Evolutionary conservation across 768 basidiomycete genomes (phyloP).

Genomic region (Hericium coralloides): DNA sequence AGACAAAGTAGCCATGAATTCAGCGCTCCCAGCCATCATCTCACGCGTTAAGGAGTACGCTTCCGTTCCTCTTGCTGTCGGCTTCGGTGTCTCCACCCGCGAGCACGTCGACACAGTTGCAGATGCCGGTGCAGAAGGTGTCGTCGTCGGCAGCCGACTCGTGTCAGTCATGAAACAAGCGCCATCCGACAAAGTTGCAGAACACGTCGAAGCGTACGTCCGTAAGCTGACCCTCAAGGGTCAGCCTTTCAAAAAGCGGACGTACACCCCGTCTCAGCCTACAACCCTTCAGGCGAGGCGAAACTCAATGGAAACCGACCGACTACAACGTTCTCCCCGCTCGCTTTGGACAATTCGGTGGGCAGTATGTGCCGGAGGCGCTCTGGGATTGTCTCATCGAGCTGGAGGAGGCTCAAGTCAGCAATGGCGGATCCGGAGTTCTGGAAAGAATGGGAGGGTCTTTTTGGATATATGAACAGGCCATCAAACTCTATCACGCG

Average conservation of each 20-base stretch:
- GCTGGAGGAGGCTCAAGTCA: slow-evolving; percentile 79
- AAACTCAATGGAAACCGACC: slow-evolving; percentile 22
- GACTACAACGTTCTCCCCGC: slow-evolving; percentile 51
- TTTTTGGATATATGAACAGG: slow-evolving; percentile 91
- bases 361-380: slow-evolving; percentile 95
- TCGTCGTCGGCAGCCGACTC: slow-evolving; percentile 87
- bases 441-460: slow-evolving; percentile 82
- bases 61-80: slow-evolving; percentile 82
- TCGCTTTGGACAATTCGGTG: slow-evolving; percentile 92
- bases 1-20: slow-evolving; percentile 59
- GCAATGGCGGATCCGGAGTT: slow-evolving; percentile 87
- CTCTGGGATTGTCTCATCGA: slow-evolving; percentile 89
- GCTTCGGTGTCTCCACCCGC: slow-evolving; percentile 90
- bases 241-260: slow-evolving; percentile 14
- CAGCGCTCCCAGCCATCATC: slow-evolving; percentile 74
- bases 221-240: slow-evolving; percentile 50
- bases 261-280: slow-evolving; percentile 22
- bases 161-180: slow-evolving; percentile 72
- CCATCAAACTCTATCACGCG: slow-evolving; percentile 89
- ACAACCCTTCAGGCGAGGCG: slow-evolving; percentile 24
- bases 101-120: slow-evolving; percentile 82
- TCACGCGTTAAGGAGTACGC: slow-evolving; percentile 73
- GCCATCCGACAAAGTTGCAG: slow-evolving; percentile 35
- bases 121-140: slow-evolving; percentile 87
- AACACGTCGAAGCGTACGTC: slow-evolving; percentile 66